Evolutionary conservation across 2,329 filamentous ascomycete species (phyloP), one percentile per base, ranked within the genome.

Genomic region (Endocalyx cinctus): DNA sequence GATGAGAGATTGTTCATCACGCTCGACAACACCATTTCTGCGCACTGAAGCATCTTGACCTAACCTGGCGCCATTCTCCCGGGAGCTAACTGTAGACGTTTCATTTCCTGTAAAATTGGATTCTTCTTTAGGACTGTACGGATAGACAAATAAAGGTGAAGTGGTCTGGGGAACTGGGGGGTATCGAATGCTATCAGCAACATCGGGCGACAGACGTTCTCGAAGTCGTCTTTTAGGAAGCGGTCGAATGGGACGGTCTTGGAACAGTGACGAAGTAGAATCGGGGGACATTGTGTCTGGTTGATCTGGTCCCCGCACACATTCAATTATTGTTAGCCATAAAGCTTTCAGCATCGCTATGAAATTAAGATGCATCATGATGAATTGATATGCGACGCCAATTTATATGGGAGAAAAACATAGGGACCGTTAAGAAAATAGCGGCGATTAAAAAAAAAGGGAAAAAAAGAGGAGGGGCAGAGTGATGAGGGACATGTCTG

Each of bases 191-290:
- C 82, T 78, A 33, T 84, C 82, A 36, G 85, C 87, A 50, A 85
- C 81, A 58, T 94, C 87, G 39, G 86, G 82, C 19, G 90, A 89
- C 33, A 98, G 71, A 36, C 87, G 81, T 57, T 92, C 88, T 51
- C 89, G 86, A 34, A 98, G 74, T 45, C 86, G 83, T 52, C 88
- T 84, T 64, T 86, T 92, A 27, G 92, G 92, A 40, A 98, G 69
- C 36, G 92, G 92, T 55, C 88, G 83, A 58, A 98, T 98, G 41
- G 90, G 84, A 61, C 92, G 82, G 57, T 94, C 86, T 46, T 87
- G 87, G 58, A 86, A 94, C 52, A 87, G 71, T 39, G 84, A 79
- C 39, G 87, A 92, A 44, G 80, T 73, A 38, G 84, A 83, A 69
- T 95, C 87, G 46, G 79, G 69, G 53, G 77, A 78, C 75, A 82